Evolutionary conservation across 2,329 filamentous ascomycete species (phyloP), one percentile per base, ranked within the genome.

Genomic region (Triangularia verruculosa): DNA sequence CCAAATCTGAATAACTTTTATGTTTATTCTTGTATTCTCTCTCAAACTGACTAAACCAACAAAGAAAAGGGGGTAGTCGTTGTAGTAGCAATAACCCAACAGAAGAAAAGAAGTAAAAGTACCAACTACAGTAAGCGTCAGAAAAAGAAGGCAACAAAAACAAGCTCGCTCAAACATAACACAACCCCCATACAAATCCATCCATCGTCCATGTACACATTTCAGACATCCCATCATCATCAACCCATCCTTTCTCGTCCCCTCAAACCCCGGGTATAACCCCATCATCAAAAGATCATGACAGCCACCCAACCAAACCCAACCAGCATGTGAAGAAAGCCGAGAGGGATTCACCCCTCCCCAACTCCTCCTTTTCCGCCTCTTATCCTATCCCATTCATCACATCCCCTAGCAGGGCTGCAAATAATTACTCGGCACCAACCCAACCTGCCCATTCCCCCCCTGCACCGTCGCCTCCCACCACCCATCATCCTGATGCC

Each of bases 401-500:
- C 27, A 13, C 54, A 17, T n/a, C 34, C 32, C 52, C 74, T 72
- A 84, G 65, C 80, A 81, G 53, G 82, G 77, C 74, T 87, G 83
- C 64, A 89, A 79, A 70, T 89, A 89, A 73, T 89, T 89, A 75
- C 87, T 89, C 68, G 87, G 87, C 68, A 89, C 86, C 72, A 89
- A 79, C 65, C 87, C 87, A 63, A 82, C 74, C 57, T 78, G 82
- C 57, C 83, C 86, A 67, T 82, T 84, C 67, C 83, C 82, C 24
- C 89, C 88, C 54, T 93, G 91, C 47, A 97, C 86, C 76, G 97
- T 94, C 12, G 96, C 96, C 79, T 99, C 95, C 95, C 96, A 99
- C 95, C 95, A 99, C 20, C 95, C 95, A 74, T 99, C 95, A 74
- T 99, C 95, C 78, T 99, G 95, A 72, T 96, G 87, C 65, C 93